Evolutionary conservation across 805 yeast species (phyloP).

Genomic region (Monosporozyma siamensis): DNA sequence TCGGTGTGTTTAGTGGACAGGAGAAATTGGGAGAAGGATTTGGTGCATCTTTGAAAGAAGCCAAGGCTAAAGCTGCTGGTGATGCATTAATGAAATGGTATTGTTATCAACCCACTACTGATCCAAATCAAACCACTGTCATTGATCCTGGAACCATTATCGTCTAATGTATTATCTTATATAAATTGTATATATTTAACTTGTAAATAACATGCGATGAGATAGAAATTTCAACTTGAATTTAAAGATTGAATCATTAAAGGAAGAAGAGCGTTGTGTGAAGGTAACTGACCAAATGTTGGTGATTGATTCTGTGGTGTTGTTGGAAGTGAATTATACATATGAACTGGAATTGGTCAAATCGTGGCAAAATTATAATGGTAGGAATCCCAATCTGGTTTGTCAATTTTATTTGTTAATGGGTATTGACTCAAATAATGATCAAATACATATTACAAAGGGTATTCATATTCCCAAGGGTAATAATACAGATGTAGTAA

Average conservation of each 20-base stretch:
- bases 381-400: not conserved
- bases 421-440: not conserved
- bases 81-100: conserved; percentile 88
- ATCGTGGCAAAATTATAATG: not conserved
- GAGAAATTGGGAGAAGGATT: conserved; percentile 88
- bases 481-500: no score
- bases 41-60: conserved; percentile 83
- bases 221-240: no score
- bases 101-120: conserved; percentile 71
- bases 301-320: conserved; percentile 1
- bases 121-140: conserved; percentile 41
- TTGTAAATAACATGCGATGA: not conserved
- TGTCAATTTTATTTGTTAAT: not conserved
- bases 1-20: conserved; percentile 81
- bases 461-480: not conserved
- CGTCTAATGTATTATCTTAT: conserved; percentile 21
- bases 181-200: not conserved
- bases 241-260: no score
- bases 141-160: conserved; percentile 39
- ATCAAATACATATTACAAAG: not conserved
- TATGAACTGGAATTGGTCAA: conserved; percentile 6
- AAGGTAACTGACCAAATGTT: not conserved
- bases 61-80: conserved; percentile 85
- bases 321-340: conserved; percentile 10
- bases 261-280: no score